Percentiles rank a stretch among this genome's conserved stretches.
These are phyloP conservation scores for Lactifluus subvellereus DNA, from an alignment of 768 basidiomycete species.

Conservation along the genomic window DNA sequence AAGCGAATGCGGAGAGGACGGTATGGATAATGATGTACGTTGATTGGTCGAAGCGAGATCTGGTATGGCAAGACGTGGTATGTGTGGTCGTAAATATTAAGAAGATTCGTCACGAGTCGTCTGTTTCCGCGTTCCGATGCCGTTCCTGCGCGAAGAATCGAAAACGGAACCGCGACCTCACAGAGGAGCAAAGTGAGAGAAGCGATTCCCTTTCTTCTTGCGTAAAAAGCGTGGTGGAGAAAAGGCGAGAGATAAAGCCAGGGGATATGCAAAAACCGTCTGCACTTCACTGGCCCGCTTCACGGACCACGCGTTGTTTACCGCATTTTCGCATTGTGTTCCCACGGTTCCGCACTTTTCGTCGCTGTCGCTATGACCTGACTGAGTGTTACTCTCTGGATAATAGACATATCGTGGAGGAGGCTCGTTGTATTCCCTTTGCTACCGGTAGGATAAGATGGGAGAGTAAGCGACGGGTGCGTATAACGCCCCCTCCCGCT, in stretches of 20 bases:
- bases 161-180: constrained; percentile 2
- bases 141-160: constrained; percentile 3
- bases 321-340: background rate
- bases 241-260: background rate
- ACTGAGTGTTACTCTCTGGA: no score
- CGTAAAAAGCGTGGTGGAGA: constrained; percentile 1
- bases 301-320: background rate
- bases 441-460: no score
- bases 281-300: background rate
- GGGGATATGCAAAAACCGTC: background rate
- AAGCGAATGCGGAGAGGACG: background rate
- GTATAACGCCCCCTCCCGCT: no score
- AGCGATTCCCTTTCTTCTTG: background rate
- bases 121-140: constrained; percentile 3
- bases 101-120: constrained; percentile 9
- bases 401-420: no score
- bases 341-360: no score
- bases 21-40: background rate
- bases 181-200: background rate
- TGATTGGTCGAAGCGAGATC: background rate
- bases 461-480: no score
- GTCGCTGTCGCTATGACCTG: no score
- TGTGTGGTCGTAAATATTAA: constrained; percentile 3
- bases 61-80: background rate
- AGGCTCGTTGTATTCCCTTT: background rate